Conservation (phyloP, 225 moss, liverwort and hornwort genomes). For the Bryum argenteum region DNA sequence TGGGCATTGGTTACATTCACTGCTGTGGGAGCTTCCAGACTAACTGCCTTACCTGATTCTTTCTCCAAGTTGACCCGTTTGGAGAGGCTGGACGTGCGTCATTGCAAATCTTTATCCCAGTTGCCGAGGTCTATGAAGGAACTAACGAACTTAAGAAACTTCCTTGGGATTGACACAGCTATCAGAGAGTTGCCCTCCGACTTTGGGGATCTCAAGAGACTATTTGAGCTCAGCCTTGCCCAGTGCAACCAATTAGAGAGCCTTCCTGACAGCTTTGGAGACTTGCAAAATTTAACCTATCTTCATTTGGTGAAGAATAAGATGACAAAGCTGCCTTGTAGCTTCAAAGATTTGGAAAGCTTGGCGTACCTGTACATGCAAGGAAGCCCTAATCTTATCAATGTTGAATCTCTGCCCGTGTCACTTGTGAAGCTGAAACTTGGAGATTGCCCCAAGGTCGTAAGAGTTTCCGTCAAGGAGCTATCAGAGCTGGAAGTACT, state of each 20-base stretch:
- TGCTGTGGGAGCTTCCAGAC: constrained; percentile 21
- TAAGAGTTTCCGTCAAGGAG: constrained; percentile 11
- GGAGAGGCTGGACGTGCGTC: constrained; percentile 9
- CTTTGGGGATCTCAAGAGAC: constrained; percentile 28
- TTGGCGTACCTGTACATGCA: too few species aligned
- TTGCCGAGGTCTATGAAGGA: constrained; percentile 37
- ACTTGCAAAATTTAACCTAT: constrained; percentile 1
- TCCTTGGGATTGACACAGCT: neutral
- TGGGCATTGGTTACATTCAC: constrained; percentile 18
- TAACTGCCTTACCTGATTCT: constrained; percentile 35
- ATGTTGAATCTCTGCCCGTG: too few species aligned
- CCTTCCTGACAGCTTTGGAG: constrained; percentile 29
- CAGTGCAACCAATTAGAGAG: neutral
- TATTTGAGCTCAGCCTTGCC: constrained; percentile 28
- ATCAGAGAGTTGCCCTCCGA: constrained; percentile 38
- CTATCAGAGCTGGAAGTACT: constrained; percentile 16
- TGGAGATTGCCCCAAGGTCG: constrained; percentile 24
- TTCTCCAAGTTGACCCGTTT: constrained; percentile 31
- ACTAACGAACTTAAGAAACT: constrained; percentile 25
- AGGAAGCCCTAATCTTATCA: too few species aligned
- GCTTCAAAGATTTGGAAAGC: constrained; percentile 24
- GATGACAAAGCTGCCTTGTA: constrained; percentile 29
- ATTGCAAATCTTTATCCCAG: constrained; percentile 10
- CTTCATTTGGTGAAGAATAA: constrained; percentile 24
- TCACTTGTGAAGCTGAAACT: constrained; percentile 28